Conservation (phyloP, 1,284 basidiomycete species). For the Blastosporella zonata region DNA sequence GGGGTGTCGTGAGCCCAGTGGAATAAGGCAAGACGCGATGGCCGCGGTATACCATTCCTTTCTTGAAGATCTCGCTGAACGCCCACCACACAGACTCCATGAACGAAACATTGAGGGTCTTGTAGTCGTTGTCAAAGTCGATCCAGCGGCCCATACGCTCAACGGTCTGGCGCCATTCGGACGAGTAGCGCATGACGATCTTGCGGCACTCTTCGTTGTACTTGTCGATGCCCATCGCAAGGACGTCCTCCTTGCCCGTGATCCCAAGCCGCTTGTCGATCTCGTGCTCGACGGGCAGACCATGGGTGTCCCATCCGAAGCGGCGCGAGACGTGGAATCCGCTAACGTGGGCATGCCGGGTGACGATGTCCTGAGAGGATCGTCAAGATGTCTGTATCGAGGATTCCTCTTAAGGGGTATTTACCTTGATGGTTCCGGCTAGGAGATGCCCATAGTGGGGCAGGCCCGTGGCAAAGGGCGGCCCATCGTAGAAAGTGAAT, state of each 20-base stretch:
- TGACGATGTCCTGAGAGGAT: conserved; percentile 82
- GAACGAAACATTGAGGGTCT: conserved; percentile 90
- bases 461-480: conserved; percentile 95
- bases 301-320: conserved; percentile 99
- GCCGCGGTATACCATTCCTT: conserved; percentile 93
- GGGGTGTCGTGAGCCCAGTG: conserved; percentile 91
- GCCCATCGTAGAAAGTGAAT: conserved; percentile 97
- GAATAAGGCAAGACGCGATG: conserved; percentile 98
- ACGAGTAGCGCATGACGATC: conserved; percentile 97
- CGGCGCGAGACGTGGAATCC: conserved; percentile 94
- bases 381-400: conserved; percentile 1
- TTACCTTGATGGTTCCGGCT: conserved; percentile 93
- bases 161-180: conserved; percentile 92
- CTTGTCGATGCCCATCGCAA: conserved; percentile 94
- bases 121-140: conserved; percentile 99
- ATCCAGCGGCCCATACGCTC: conserved; percentile 99
- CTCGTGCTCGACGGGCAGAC: conserved; percentile 98
- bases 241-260: conserved; percentile 90
- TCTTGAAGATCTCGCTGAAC: conserved; percentile 91
- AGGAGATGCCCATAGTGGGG: conserved; percentile 95
- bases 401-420: conserved; percentile 15
- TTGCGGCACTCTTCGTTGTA: conserved; percentile 97
- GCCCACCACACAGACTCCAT: conserved; percentile 99
- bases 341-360: conserved; percentile 90
- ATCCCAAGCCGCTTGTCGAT: conserved; percentile 98